Conservation (phyloP, 2,329 filamentous ascomycete species). For the Colletotrichum sp. region DNA sequence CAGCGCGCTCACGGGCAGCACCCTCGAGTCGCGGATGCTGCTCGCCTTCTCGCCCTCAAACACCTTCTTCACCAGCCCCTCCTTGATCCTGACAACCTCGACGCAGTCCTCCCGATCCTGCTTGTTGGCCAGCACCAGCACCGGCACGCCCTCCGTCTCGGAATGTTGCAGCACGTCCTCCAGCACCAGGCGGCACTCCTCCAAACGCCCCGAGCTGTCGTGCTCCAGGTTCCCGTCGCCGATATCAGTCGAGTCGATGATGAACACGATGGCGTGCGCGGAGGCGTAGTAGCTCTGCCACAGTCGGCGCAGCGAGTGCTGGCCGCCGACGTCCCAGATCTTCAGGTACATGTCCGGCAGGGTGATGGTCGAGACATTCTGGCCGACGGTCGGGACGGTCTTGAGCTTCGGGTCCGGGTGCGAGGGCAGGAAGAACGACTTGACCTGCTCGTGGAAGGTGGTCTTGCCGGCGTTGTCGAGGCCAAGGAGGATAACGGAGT, state of each 20-base stretch:
- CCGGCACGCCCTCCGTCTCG: constrained; percentile 88
- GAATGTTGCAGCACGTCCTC: constrained; percentile 88
- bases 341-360: constrained; percentile 96
- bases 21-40: constrained; percentile 86
- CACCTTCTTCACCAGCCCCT: constrained; percentile 92
- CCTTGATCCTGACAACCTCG: constrained; percentile 96
- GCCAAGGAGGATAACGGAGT: constrained; percentile 94
- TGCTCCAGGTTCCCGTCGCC: constrained; percentile 74
- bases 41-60: constrained; percentile 92
- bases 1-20: constrained; percentile 90
- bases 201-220: constrained; percentile 65
- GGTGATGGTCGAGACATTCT: constrained; percentile 92
- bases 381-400: constrained; percentile 95
- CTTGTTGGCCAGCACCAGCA: constrained; percentile 94
- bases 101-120: constrained; percentile 97
- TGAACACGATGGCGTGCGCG: constrained; percentile 97
- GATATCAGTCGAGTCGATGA: constrained; percentile 94
- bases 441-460: constrained; percentile 96
- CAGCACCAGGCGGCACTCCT: constrained; percentile 88
- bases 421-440: constrained; percentile 77
- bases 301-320: constrained; percentile 84
- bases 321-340: constrained; percentile 97
- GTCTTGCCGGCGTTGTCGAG: constrained; percentile 99
- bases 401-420: constrained; percentile 71
- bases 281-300: constrained; percentile 96